Percentiles rank a stretch among this genome's conserved stretches.
Evolutionary conservation across 2,329 filamentous ascomycete genomes (phyloP).

Genomic region (Fonsecaea nubica): DNA sequence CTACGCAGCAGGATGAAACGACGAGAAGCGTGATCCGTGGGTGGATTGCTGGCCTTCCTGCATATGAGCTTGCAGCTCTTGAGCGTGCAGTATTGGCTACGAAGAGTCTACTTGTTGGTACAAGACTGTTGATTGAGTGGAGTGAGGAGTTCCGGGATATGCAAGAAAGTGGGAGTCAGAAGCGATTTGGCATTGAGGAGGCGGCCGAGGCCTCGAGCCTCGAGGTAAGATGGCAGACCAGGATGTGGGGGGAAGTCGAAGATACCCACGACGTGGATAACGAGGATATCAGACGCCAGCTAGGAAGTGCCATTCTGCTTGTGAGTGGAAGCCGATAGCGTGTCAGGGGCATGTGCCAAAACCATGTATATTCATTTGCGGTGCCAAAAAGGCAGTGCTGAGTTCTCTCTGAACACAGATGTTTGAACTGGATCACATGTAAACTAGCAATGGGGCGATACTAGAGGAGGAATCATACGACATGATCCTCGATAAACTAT

Average conservation of each 20-base stretch:
- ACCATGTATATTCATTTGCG: neutral
- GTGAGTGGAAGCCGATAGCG: conserved; percentile 64
- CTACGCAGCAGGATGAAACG: conserved; percentile 71
- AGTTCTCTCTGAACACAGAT: neutral
- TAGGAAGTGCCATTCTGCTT: conserved; percentile 84
- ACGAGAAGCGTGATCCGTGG: conserved; percentile 78
- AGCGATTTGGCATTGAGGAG: conserved; percentile 78
- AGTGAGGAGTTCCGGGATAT: conserved; percentile 71
- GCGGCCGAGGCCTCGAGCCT: conserved; percentile 77
- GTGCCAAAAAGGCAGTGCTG: neutral
- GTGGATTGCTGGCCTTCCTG: conserved; percentile 75
- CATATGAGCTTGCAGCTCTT: conserved; percentile 84
- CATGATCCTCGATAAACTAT: too few relatives aligned
- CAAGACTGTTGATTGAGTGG: conserved; percentile 83
- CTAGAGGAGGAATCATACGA: neutral
- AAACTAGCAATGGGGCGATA: neutral
- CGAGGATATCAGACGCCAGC: conserved; percentile 84
- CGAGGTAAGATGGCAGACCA: conserved; percentile 89
- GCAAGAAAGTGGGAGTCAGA: conserved; percentile 44
- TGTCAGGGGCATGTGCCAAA: neutral
- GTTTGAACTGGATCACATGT: neutral
- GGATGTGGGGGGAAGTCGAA: conserved; percentile 94
- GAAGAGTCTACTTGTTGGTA: conserved; percentile 82
- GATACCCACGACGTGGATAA: conserved; percentile 96
- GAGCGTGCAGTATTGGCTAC: conserved; percentile 83